Evolutionary conservation across 2,329 filamentous ascomycete species (phyloP).

Genomic region (Paraphaeosphaeria minitans): DNA sequence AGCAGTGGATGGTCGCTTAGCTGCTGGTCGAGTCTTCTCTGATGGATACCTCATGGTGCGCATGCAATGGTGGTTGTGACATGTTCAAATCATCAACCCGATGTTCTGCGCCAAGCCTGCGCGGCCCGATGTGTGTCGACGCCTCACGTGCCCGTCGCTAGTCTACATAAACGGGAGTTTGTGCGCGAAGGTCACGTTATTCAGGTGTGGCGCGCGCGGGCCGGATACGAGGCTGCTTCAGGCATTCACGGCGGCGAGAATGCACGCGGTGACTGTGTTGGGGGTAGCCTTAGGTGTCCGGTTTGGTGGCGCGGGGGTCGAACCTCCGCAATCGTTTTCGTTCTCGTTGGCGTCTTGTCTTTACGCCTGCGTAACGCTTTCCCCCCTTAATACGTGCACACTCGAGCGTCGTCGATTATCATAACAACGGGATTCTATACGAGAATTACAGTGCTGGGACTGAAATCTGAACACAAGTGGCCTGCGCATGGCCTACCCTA

Average conservation of each 20-base stretch:
- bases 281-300: constrained; percentile 1
- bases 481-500: too few relatives aligned
- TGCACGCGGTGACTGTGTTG: not conserved
- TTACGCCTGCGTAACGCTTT: too few relatives aligned
- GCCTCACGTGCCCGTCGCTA: not conserved
- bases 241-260: constrained; percentile 5
- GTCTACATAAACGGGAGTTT: not conserved
- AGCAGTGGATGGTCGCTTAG: not conserved
- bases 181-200: not conserved
- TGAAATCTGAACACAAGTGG: too few relatives aligned
- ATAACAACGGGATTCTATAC: too few relatives aligned
- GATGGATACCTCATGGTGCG: not conserved
- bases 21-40: not conserved
- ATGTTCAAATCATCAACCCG: not conserved
- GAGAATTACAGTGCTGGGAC: too few relatives aligned
- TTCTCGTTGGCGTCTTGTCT: too few relatives aligned
- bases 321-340: not conserved
- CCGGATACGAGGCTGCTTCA: constrained; percentile 15
- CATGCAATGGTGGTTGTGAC: not conserved
- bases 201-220: not conserved
- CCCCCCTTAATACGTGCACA: too few relatives aligned
- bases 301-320: not conserved
- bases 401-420: too few relatives aligned
- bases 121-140: not conserved
- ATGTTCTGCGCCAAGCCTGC: constrained; percentile 11